Conservation (phyloP, 2,329 filamentous ascomycete species). For the Chrysoporthe puriensis region DNA sequence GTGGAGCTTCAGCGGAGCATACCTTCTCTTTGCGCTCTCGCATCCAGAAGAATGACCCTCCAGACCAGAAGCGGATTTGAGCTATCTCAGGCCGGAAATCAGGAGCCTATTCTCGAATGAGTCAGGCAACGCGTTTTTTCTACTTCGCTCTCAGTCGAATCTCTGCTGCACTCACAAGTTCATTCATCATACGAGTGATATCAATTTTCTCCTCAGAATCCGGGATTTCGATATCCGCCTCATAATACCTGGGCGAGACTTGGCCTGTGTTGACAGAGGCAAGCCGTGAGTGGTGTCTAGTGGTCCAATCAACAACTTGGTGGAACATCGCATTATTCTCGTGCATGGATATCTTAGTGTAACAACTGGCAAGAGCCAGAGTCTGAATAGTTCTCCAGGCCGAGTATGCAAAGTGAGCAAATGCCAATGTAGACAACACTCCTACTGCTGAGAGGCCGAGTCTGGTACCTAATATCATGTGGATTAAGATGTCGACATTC, state of each 20-base stretch:
- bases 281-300: constrained; percentile 11
- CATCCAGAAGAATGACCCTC: constrained; percentile 23
- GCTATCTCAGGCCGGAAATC: constrained; percentile 20
- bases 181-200: constrained; percentile 20
- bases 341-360: constrained; percentile 24
- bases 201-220: constrained; percentile 14
- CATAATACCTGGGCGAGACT: neutral
- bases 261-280: constrained; percentile 14
- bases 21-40: constrained; percentile 21
- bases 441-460: constrained; percentile 14
- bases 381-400: constrained; percentile 12
- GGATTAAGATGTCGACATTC: constrained; percentile 12
- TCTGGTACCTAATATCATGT: constrained; percentile 14
- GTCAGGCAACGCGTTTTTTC: neutral
- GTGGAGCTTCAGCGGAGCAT: neutral
- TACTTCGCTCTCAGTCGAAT: neutral
- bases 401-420: constrained; percentile 12
- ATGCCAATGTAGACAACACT: neutral
- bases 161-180: constrained; percentile 12
- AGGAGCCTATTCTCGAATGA: constrained; percentile 10
- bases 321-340: constrained; percentile 6
- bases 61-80: constrained; percentile 22
- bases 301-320: constrained; percentile 17
- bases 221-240: constrained; percentile 14
- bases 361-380: constrained; percentile 3